Base-by-base conservation (phyloP, 805 yeast genomes). In the Babjeviella inositovora region DNA sequence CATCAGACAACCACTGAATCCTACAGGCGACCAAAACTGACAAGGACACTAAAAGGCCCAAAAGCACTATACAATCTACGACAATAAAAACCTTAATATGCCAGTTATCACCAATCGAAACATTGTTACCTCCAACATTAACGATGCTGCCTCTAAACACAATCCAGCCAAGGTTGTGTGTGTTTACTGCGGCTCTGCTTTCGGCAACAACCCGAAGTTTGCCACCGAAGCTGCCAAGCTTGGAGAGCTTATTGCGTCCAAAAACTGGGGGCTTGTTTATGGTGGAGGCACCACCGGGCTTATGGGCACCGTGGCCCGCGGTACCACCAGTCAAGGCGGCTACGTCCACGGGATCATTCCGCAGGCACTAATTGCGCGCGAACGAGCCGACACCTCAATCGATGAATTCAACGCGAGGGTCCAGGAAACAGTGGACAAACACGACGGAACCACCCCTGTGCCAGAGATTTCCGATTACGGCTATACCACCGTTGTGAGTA, bases 211-310 rank as follows among this genome's bases (percentile, higher is more conserved):
- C 24, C 50, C 58, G 5, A 34, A 35, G 4, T 76, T 47, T 38
- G 50, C 71, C 8, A 51, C 50, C 3, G 53, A 53, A 15, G 85
- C 93, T 2, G 33, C 50, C n/a, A 43, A 57, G 13, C 50, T 81
- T 20, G 93, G 93, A 13, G 34, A 50, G 23, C 36, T 57, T 14
- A 44, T 81, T 31, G 77, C 81, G 13, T 34, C 44, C 11, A 53
- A 55, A 24, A 56, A 62, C 26, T 79, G 81, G 72, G 81, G 81
- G 3, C 50, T 81, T 19, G 87, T 81, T 7, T 81, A 82, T 38
- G 93, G 94, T 22, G 94, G 94, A 18, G 93, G 94, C 11, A 71
- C 87, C 16, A 75, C 84, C 2, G 87, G 90, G 4, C 43, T 79
- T 23, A 79, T 79, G 85, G 90, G 90, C 7, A 57, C 66, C 4